phyloP scores from a whole-genome alignment of 768 basidiomycete species.

The Kwoniella heveanensis region DNA sequence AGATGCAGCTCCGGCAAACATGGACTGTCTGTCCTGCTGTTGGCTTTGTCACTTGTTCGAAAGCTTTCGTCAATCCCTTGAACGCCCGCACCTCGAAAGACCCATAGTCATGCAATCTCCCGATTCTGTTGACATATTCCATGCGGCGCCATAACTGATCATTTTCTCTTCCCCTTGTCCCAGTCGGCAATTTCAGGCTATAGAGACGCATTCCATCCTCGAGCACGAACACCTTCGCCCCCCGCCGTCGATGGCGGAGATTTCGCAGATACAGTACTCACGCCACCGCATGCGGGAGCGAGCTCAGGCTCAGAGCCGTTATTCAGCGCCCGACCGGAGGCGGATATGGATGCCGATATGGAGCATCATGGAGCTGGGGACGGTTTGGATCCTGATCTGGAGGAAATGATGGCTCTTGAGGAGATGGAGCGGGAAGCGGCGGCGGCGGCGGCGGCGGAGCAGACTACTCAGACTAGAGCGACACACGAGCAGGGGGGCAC shows the following conservation, averaged over 20 bases:
- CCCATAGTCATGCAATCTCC: too few relatives aligned
- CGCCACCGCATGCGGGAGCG: constrained; percentile 1
- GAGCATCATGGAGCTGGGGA: constrained; percentile 48
- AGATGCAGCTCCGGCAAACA: not conserved
- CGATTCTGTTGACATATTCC: constrained; percentile 57
- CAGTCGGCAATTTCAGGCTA: constrained; percentile 46
- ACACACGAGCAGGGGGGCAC: not conserved
- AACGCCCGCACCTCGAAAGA: too few relatives aligned
- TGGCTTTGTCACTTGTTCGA: too few relatives aligned
- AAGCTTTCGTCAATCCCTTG: not conserved
- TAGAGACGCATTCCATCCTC: constrained; percentile 45
- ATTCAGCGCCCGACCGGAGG: constrained; percentile 57
- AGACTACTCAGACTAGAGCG: not conserved
- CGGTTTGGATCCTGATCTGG: constrained; percentile 33
- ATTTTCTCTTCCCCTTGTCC: not conserved
- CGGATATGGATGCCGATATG: constrained; percentile 59
- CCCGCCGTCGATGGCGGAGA: constrained; percentile 28
- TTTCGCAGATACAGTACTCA: constrained; percentile 2
- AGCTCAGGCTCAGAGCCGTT: constrained; percentile 51
- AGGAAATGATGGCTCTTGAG: constrained; percentile 66
- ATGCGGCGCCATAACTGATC: constrained; percentile 47
- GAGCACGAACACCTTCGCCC: constrained; percentile 30
- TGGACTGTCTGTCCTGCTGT: not conserved
- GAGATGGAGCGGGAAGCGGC: constrained; percentile 64
- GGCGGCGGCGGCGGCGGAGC: constrained; percentile 13